Evolutionary conservation across 768 basidiomycete genomes (phyloP).

Genomic region (Coprinopsis sp.): DNA sequence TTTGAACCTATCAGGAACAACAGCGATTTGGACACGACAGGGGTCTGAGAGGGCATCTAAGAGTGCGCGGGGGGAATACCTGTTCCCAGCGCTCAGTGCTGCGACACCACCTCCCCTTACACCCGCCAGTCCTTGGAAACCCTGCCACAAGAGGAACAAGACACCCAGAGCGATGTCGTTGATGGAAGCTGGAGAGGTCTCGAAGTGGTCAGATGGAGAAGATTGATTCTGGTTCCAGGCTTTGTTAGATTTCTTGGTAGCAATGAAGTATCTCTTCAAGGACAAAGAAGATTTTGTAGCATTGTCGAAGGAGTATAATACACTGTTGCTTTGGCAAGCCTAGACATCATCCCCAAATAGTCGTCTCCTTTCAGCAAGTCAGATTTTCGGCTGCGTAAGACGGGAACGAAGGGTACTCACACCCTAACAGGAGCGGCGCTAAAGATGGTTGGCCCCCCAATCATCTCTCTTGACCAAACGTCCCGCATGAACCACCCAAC

Average conservation of each 20-base stretch:
- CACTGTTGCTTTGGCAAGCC: not conserved
- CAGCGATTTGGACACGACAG: slow-evolving; percentile 31
- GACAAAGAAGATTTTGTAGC: not conserved
- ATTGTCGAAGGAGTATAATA: not conserved
- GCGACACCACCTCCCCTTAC: slow-evolving; percentile 13
- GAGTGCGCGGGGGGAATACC: slow-evolving; percentile 36
- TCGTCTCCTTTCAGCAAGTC: slow-evolving; percentile 44
- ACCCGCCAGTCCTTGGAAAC: not conserved
- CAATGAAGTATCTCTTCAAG: not conserved
- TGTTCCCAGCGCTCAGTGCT: slow-evolving; percentile 34
- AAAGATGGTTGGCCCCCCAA: slow-evolving; percentile 66
- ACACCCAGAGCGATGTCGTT: slow-evolving; percentile 30
- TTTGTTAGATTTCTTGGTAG: not conserved
- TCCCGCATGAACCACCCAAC: slow-evolving; percentile 81
- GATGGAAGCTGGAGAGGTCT: slow-evolving; percentile 30
- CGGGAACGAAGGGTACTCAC: slow-evolving; percentile 41
- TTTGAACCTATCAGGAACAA: slow-evolving; percentile 15
- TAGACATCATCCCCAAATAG: slow-evolving; percentile 58
- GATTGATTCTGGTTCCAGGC: slow-evolving; percentile 16
- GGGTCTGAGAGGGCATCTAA: slow-evolving; percentile 32
- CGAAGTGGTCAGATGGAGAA: slow-evolving; percentile 19
- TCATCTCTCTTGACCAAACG: slow-evolving; percentile 86
- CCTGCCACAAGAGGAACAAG: not conserved
- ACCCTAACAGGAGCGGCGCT: slow-evolving; percentile 66
- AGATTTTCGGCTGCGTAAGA: slow-evolving; percentile 4